A percentile compares a stretch with the other conserved stretches of the same genome.
Evolutionary conservation across 768 basidiomycete genomes (phyloP).

Genomic region (Lactarius sanguifluus): DNA sequence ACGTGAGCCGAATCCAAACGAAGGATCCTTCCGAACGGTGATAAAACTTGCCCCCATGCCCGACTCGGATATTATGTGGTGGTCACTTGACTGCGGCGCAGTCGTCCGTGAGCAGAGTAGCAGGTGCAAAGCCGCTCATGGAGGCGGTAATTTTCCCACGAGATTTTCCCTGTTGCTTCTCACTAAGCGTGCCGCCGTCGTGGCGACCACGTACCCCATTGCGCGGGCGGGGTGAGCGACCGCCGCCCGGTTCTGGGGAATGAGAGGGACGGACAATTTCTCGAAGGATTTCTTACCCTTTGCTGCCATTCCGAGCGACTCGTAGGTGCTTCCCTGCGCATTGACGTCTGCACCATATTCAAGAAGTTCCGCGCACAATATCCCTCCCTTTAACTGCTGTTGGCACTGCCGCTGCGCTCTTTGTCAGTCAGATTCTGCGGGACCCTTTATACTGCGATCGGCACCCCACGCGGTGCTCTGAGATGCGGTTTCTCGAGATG

Average conservation of each 20-base stretch:
- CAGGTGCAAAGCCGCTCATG: not conserved
- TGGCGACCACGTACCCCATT: not conserved
- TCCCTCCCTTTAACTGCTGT: not conserved
- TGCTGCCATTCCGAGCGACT: slow-evolving; percentile 2
- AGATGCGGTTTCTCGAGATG: not conserved
- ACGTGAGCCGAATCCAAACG: not conserved
- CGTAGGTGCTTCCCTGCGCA: slow-evolving; percentile 21
- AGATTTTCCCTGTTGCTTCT: not conserved
- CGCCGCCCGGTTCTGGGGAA: not conserved
- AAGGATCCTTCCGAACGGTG: not conserved
- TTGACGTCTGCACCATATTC: slow-evolving; percentile 21
- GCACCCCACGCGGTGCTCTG: not conserved
- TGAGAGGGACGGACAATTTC: not conserved
- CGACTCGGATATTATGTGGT: not conserved
- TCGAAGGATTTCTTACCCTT: not conserved
- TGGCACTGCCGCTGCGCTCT: not conserved
- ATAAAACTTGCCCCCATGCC: not conserved
- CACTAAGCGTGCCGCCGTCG: not conserved
- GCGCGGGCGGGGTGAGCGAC: not conserved
- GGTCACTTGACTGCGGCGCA: slow-evolving; percentile 13
- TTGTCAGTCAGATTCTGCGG: not conserved
- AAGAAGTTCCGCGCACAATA: slow-evolving; percentile 6
- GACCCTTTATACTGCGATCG: not conserved
- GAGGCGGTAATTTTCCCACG: slow-evolving; percentile 8
- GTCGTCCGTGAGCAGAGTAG: slow-evolving; percentile 17